phyloP scores from a whole-genome alignment of 345 rosid species.

The Pistacia integerrima region DNA sequence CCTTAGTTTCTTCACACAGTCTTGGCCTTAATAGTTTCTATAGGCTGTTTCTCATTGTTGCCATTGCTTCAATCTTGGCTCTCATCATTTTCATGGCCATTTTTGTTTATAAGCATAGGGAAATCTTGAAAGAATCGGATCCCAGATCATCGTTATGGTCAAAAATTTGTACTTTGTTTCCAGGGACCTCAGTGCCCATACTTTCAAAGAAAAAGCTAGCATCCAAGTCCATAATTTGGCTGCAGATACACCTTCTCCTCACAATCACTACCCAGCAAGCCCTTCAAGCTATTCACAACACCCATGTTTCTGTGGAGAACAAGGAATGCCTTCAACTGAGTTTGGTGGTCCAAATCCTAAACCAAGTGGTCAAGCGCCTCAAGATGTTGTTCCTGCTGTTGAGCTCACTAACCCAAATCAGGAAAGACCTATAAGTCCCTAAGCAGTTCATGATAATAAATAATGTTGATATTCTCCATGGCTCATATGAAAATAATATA shows the following conservation, averaged over 20 bases:
- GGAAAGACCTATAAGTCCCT: neutral
- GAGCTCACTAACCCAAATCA: neutral
- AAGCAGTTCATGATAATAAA: neutral
- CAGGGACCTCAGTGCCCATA: conserved; percentile 37
- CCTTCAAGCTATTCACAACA: conserved; percentile 14
- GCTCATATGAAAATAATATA: neutral
- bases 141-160: conserved; percentile 29
- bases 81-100: conserved; percentile 22
- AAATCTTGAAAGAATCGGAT: neutral
- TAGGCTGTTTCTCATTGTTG: conserved; percentile 39
- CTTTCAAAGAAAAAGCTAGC: conserved; percentile 20
- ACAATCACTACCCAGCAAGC: conserved; percentile 4
- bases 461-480: neutral
- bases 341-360: neutral
- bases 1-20: conserved; percentile 24
- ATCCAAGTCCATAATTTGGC: neutral
- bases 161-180: conserved; percentile 22
- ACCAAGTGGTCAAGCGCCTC: neutral
- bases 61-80: conserved; percentile 27
- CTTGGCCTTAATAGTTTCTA: conserved; percentile 47
- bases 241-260: conserved; percentile 18
- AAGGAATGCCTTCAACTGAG: conserved; percentile 16
- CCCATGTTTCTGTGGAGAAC: conserved; percentile 7
- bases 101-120: conserved; percentile 21
- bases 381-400: neutral